A percentile compares a stretch with the other conserved stretches of the same genome.
Conservation (phyloP, 495 filamentous ascomycete genomes). For the Xylaria sp. region DNA sequence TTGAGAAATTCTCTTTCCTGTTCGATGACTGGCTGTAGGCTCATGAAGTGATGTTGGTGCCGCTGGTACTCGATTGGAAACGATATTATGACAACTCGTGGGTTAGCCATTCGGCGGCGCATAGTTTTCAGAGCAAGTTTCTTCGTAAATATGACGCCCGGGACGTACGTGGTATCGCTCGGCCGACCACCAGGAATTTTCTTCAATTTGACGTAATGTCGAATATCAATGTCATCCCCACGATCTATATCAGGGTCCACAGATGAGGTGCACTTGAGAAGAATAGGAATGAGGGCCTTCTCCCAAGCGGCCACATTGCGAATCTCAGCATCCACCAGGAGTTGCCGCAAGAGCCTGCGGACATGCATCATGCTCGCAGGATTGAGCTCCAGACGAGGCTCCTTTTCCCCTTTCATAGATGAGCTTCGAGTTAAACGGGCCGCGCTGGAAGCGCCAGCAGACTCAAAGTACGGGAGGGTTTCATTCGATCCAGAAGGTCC, state of each 20-base stretch:
- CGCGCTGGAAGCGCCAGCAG: constrained; percentile 41
- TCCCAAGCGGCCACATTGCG: constrained; percentile 82
- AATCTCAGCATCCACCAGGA: constrained; percentile 78
- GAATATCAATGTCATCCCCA: constrained; percentile 95
- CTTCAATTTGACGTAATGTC: constrained; percentile 98
- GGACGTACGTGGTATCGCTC: constrained; percentile 91
- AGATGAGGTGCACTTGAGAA: constrained; percentile 91
- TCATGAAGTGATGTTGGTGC: constrained; percentile 97
- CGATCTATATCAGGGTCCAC: constrained; percentile 89
- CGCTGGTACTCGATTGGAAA: constrained; percentile 97
- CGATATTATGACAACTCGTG: constrained; percentile 89
- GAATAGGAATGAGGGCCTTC: constrained; percentile 86
- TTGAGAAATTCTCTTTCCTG: constrained; percentile 95
- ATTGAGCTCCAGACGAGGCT: constrained; percentile 82
- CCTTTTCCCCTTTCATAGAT: constrained; percentile 78
- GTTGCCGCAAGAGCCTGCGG: constrained; percentile 79
- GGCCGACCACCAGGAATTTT: constrained; percentile 90
- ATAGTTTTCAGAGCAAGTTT: constrained; percentile 96
- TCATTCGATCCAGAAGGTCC: constrained; percentile 51
- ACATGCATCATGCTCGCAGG: constrained; percentile 88
- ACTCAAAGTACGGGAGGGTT: constrained; percentile 49
- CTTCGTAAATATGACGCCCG: constrained; percentile 95
- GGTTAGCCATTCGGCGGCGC: constrained; percentile 82
- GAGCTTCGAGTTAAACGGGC: constrained; percentile 79
- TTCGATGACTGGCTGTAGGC: constrained; percentile 92